phyloP scores from a whole-genome alignment of 768 basidiomycete genomes.

The Piloderma croceum region DNA sequence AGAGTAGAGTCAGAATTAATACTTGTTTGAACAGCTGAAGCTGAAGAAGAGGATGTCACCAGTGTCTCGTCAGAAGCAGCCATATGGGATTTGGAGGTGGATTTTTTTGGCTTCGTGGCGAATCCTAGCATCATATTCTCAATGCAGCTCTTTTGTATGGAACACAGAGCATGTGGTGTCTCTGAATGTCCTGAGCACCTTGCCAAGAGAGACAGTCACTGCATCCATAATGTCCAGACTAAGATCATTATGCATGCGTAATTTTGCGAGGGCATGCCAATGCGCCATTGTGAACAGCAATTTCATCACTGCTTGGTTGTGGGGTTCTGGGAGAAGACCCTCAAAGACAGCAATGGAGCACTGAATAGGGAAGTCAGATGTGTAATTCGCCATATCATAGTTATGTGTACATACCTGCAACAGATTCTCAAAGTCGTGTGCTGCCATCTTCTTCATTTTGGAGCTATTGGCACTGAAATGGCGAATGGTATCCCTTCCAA shows the following conservation, averaged over 20 bases:
- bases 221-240: conserved; percentile 17
- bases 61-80: too few species aligned
- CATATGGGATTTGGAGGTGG: too few species aligned
- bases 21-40: too few species aligned
- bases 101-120: background rate
- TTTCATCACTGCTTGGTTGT: conserved; percentile 15
- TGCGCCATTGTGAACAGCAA: conserved; percentile 20
- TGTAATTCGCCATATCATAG: too few species aligned
- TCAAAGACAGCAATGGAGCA: conserved; percentile 31
- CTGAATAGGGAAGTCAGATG: conserved; percentile 15
- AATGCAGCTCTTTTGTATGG: conserved; percentile 19
- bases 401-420: conserved; percentile 22
- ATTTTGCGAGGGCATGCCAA: conserved; percentile 34
- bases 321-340: conserved; percentile 21
- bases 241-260: conserved; percentile 26
- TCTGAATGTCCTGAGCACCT: conserved; percentile 15
- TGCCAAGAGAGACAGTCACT: conserved; percentile 20
- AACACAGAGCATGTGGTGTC: conserved; percentile 17
- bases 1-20: too few species aligned
- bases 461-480: conserved; percentile 28
- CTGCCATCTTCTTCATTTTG: conserved; percentile 29
- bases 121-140: too few species aligned
- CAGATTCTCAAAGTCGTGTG: conserved; percentile 34
- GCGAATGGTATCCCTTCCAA: conserved; percentile 27
- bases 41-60: too few species aligned